Percentiles rank a stretch among this genome's conserved stretches.
Evolutionary conservation across 768 basidiomycete species (phyloP).

Genomic region (Mycena amicta): DNA sequence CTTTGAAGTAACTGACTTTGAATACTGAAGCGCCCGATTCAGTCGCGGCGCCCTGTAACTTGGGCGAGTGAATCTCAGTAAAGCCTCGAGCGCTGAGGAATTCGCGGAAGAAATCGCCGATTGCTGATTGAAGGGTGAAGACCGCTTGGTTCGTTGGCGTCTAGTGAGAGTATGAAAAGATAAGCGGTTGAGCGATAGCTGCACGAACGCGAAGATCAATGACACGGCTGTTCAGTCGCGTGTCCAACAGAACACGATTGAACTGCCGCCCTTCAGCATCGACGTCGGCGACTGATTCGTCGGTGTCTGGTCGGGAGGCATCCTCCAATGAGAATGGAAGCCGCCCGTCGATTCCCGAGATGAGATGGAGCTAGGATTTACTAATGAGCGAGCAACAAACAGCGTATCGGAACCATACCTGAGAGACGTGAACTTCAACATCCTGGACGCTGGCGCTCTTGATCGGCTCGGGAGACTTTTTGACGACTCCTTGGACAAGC

Average conservation of each 20-base stretch:
- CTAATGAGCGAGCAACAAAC: conserved; percentile 2
- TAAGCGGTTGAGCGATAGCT: background rate
- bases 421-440: conserved; percentile 82
- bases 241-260: conserved; percentile 87
- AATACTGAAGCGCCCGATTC: conserved; percentile 97
- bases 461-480: conserved; percentile 79
- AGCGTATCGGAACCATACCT: conserved; percentile 51
- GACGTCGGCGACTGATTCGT: conserved; percentile 56
- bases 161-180: conserved; percentile 40
- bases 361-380: conserved; percentile 68
- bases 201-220: conserved; percentile 84
- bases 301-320: conserved; percentile 81
- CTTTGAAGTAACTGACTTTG: conserved; percentile 98
- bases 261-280: conserved; percentile 49
- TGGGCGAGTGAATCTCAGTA: conserved; percentile 95
- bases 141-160: conserved; percentile 95
- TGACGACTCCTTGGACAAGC: conserved; percentile 82
- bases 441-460: conserved; percentile 89
- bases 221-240: conserved; percentile 91
- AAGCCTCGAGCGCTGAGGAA: conserved; percentile 77
- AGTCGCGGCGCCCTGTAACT: conserved; percentile 94
- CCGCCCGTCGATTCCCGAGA: conserved; percentile 76
- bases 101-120: conserved; percentile 85
- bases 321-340: conserved; percentile 94
- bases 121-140: conserved; percentile 88